These are phyloP conservation scores for Petunia axillaris DNA, from an alignment of 257 asterid genomes.

Conservation along the genomic window DNA sequence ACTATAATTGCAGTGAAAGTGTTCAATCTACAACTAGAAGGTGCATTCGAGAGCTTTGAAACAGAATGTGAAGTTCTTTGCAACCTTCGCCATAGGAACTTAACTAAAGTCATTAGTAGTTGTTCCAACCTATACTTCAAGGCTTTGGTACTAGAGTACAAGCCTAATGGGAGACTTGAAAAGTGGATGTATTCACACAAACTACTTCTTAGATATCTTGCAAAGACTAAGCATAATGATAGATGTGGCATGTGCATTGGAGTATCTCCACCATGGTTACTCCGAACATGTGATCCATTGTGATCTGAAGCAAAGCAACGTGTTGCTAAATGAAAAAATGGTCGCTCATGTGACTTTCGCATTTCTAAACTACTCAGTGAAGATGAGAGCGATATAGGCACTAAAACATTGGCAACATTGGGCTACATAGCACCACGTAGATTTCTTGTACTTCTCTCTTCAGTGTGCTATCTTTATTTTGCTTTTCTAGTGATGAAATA, in stretches of 20 bases:
- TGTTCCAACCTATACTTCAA: slow-evolving; percentile 42
- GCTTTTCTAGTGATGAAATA: background rate
- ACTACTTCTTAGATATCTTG: slow-evolving; percentile 18
- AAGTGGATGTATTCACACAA: slow-evolving; percentile 36
- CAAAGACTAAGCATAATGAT: slow-evolving; percentile 40
- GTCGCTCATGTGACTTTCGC: slow-evolving; percentile 46
- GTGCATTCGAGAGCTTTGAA: slow-evolving; percentile 31
- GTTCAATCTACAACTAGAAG: slow-evolving; percentile 35
- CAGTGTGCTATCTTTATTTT: background rate
- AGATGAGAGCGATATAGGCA: slow-evolving; percentile 33
- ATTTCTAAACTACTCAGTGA: slow-evolving; percentile 35
- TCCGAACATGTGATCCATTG: slow-evolving; percentile 39
- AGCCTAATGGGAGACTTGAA: slow-evolving; percentile 46
- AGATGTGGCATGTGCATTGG: slow-evolving; percentile 42
- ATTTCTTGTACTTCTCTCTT: background rate
- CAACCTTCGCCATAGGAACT: slow-evolving; percentile 44
- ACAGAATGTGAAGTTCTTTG: slow-evolving; percentile 39
- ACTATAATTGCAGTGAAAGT: slow-evolving; percentile 36
- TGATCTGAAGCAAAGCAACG: slow-evolving; percentile 44
- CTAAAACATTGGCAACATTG: slow-evolving; percentile 42
- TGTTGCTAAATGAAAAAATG: slow-evolving; percentile 39
- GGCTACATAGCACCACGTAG: slow-evolving; percentile 44
- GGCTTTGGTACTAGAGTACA: slow-evolving; percentile 40
- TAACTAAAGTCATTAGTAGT: slow-evolving; percentile 34
- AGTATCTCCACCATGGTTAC: slow-evolving; percentile 42